These are phyloP conservation scores for Vicia sativa DNA, from an alignment of 306 rosid species.

Conservation along the genomic window DNA sequence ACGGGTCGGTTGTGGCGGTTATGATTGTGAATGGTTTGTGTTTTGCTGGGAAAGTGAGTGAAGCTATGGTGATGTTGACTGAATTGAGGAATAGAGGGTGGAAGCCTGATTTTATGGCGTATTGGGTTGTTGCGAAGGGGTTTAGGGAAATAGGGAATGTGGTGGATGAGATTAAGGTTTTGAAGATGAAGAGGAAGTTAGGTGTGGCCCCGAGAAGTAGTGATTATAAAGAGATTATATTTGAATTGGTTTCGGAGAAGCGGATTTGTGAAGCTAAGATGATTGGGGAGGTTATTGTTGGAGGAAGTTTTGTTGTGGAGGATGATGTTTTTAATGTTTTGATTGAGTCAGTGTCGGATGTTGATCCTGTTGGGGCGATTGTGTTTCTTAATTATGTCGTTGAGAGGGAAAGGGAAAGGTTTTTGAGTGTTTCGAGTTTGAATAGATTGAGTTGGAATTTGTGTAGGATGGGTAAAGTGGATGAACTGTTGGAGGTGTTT, in stretches of 20 bases:
- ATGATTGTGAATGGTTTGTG: slow-evolving; percentile 75
- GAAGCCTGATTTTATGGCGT: slow-evolving; percentile 94
- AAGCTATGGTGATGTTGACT: slow-evolving; percentile 62
- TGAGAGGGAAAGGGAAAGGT: slow-evolving; percentile 66
- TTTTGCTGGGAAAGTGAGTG: slow-evolving; percentile 52
- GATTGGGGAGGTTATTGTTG: slow-evolving; percentile 70
- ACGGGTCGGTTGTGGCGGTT: slow-evolving; percentile 73
- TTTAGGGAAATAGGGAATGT: slow-evolving; percentile 54
- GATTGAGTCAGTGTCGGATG: slow-evolving; percentile 66
- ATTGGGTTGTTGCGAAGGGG: slow-evolving; percentile 69
- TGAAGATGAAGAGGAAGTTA: slow-evolving; percentile 90
- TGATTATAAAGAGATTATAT: slow-evolving; percentile 70
- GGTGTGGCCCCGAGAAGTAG: slow-evolving; percentile 83
- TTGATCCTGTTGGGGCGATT: slow-evolving; percentile 63
- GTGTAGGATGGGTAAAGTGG: slow-evolving; percentile 57
- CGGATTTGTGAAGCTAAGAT: slow-evolving; percentile 66
- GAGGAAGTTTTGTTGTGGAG: slow-evolving; percentile 70
- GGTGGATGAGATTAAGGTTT: slow-evolving; percentile 64
- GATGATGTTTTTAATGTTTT: slow-evolving; percentile 77
- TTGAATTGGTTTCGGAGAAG: slow-evolving; percentile 60
- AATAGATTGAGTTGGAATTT: slow-evolving; percentile 69
- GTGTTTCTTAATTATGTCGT: slow-evolving; percentile 67
- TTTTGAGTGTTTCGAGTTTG: slow-evolving; percentile 64
- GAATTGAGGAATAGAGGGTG: slow-evolving; percentile 72
- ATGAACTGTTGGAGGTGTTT: slow-evolving; percentile 69